Base-by-base conservation (phyloP, 495 filamentous ascomycete species). In the Podospora pseudocomata region DNA sequence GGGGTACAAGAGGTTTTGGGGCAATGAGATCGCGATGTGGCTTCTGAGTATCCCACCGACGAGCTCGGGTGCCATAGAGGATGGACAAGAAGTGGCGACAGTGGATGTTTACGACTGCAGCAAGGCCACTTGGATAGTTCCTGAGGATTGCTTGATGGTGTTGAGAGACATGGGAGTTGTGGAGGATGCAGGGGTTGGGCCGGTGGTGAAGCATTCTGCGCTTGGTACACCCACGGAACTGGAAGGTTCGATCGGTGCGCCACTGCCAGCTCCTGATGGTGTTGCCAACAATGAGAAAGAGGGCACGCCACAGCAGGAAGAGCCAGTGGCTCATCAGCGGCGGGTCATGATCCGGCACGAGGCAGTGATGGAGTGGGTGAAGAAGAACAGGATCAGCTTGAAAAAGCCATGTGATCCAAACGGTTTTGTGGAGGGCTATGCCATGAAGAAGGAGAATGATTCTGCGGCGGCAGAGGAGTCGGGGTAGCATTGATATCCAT, bases 1-100 rank as follows among this genome's bases (percentile, higher is more conserved):
- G 71, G 92, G 91, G 7, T 97, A 97, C 77, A 83, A 86, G 72
- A 83, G 87, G 9, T 97, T 90, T 76, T 97, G 94, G 94, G 89
- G 89, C 5, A 88, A 88, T 39, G 90, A 92, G 59, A 86, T 97
- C 67, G 88, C 88, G 44, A 83, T 91, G 32, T 88, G 82, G 82
- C 61, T 85, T 5, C 71, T 88, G 64, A 78, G 88, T 28, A 76
- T 93, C 30, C 74, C 80, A 0, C 32, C 72, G 0, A 49, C 39
- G 30, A 55, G 54, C 20, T 60, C 18, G 16, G 39, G 63, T 19
- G 67, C 68, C 0, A 63, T 72, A 26, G 76, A 80, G 73, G 6
- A 5, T 11, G 39, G 39, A 16, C 7, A 49, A 13, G 39, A 49
- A 16, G 39, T 49, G 9, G 75, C 59, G 20, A 67, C 82, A 0